Conservation (phyloP, 129 eudicot genomes). For the Sambucus nigra region DNA sequence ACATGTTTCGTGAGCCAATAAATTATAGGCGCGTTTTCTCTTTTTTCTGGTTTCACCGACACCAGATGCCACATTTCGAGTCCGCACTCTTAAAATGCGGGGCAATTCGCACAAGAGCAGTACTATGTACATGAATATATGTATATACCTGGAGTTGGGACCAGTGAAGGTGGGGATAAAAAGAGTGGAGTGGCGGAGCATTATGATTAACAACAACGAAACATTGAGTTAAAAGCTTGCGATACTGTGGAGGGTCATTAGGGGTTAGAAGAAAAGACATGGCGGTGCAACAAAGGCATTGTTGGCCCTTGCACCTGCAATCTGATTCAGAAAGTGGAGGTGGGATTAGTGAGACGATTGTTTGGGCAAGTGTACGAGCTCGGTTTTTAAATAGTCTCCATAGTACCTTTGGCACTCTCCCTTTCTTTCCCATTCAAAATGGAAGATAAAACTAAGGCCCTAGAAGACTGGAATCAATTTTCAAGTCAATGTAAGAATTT, state of each 20-base stretch:
- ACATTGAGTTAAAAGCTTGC: conserved; percentile 39
- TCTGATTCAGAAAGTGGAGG: conserved; percentile 18
- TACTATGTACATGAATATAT: background rate
- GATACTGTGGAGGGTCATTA: conserved; percentile 47
- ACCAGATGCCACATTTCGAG: background rate
- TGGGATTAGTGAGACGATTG: conserved; percentile 37
- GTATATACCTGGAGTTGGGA: conserved; percentile 47
- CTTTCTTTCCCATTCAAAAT: too few relatives aligned
- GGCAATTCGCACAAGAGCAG: too few relatives aligned
- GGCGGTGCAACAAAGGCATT: conserved; percentile 50
- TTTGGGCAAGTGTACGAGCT: conserved; percentile 44
- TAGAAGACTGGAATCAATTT: too few relatives aligned
- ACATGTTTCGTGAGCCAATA: too few relatives aligned
- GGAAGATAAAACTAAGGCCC: too few relatives aligned
- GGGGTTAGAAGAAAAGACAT: conserved; percentile 39
- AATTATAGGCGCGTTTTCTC: too few relatives aligned
- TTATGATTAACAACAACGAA: conserved; percentile 41
- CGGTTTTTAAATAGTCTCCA: conserved; percentile 47
- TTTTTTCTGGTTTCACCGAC: background rate
- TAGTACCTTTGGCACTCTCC: conserved; percentile 52
- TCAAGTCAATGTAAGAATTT: too few relatives aligned
- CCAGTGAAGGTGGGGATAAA: conserved; percentile 36
- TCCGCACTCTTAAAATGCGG: too few relatives aligned
- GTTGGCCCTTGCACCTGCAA: conserved; percentile 34
- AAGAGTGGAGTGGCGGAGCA: conserved; percentile 42